Evolutionary conservation across 106 monocot genomes (phyloP), one percentile per base, ranked within the genome.

Genomic region (Allium sativum): DNA sequence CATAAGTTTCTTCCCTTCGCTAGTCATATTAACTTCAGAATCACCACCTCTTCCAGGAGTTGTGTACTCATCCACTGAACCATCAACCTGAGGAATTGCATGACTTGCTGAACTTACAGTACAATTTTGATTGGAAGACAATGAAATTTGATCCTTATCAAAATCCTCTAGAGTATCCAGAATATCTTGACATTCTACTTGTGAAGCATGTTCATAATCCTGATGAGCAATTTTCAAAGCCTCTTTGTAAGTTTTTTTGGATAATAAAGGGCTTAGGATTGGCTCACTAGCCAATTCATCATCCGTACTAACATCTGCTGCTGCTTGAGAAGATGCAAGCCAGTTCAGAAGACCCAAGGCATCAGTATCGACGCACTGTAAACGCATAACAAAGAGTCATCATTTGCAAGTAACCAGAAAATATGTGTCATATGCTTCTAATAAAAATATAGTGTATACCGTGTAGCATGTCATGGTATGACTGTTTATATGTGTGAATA

Each of bases 271-370:
- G 66, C 79, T 84, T n/a, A 87, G 60, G 48, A 96, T 79, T 46
- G 74, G 82, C 84, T 90, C 87, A 71, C 72, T 64, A 42, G 69
- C 63, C 18, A 96, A 63, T 40, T 90, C 87, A 76, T 96, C 95
- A 65, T 87, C 90, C 67, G 70, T 57, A 66, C 52, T 77, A 41
- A 81, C 57, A 48, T 87, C 87, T 60, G 82, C 84, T 44, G 65
- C 75, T 66, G 87, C 90, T 76, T 96, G 87, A 58, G 95, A 87
- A 68, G 95, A 90, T 18, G 95, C 84, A 57, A 96, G 72, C 90
- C 95, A 96, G 67, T 71, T 79, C 48, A 96, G 58, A 77, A 96
- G 90, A 12, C 79, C 76, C 69, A 84, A 65, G 18, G 79, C 82
- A 56, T 96, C 95, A 64, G 47, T 67, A 61, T 87, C 76, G 48